Evolutionary conservation across 805 yeast species (phyloP), one percentile per base, ranked within the genome.

Genomic region (Torulaspora delbrueckii): DNA sequence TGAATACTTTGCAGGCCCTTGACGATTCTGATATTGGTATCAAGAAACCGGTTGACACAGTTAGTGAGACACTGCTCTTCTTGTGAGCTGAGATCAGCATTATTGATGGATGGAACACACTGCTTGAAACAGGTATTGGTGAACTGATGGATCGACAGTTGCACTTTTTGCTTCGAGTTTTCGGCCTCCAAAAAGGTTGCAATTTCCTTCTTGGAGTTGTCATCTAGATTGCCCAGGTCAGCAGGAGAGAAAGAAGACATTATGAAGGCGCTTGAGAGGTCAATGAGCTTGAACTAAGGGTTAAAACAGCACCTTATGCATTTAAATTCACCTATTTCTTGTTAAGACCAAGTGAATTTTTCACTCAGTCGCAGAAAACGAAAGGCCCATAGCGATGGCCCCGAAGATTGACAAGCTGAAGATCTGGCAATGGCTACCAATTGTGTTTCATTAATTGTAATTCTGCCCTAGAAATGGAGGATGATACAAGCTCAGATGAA

Each of bases 61-160:
- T 84, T 84, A 48, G 73, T 69, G 62, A 90, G 69, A 65, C 97
- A 90, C 28, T 72, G 66, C 54, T 83, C 85, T 66, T 90, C 97
- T 45, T 65, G 65, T 2, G 68, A 43, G 51, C 73, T 73, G 53
- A 89, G 71, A 38, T 71, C 72, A 25, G 76, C 76, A 46, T 71
- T 67, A 40, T 71, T 68, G 41, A 78, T 64, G 4, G 68, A 49
- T 16, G 66, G 70, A 42, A 88, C 76, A 67, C 98, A 90, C 68
- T 86, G 85, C 64, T 84, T 86, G 75, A 88, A 90, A 65, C 98
- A 90, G 73, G 83, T 74, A 62, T 88, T 90, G 23, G 96, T 89
- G 76, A 87, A 88, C 59, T 76, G 79, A 65, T 90, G 96, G 50
- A 90, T 85, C 27, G 95, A 80, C 70, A 78, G 76, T 66, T 88